Evolutionary conservation across 1,139 yeast genomes (phyloP), one percentile per base, ranked within the genome.

Genomic region (Keqinozyma sinolaborantium): DNA sequence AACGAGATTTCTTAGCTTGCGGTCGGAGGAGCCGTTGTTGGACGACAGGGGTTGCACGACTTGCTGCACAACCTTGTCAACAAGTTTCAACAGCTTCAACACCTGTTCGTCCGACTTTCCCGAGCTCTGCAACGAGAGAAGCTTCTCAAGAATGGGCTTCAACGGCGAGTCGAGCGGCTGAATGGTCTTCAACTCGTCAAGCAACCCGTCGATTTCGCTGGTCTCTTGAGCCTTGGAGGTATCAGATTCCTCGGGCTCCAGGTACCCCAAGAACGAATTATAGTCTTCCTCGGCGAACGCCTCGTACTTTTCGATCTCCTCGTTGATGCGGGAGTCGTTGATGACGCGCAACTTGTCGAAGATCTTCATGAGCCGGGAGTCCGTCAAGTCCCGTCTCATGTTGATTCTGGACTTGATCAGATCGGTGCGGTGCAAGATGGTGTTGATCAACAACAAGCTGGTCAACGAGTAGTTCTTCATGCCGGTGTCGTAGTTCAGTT

Each of bases 271-370:
- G 30, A 41, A 43, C n/a, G 45, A 50, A 33, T 44, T 50, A 28
- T 51, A 56, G 39, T 73, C 79, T 8, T 61, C 70, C 29, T 64
- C 70, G 2, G 70, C 71, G 27, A 43, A 58, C 2, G 47, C 50
- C 34, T 64, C 65, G 39, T 70, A 75, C 31, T 60, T 60, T 10
- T 64, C 66, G 23, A 74, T 65, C 36, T 72, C 70, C 32, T 71
- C 73, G 32, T 57, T 54, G 23, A 74, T 58, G 26, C 73, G 59
- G 8, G 50, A 57, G 43, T 64, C 66, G 28, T 62, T 51, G 12
- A 74, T 44, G 0, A 42, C 49, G 30, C 53, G 57, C 11, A 73
- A 48, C 29, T 59, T 58, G 27, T 66, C 67, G 30, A 73, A 66
- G 1, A 73, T 51, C 29, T 51, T 51, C 7, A 50, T 36, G 4